phyloP scores from a whole-genome alignment of 2,329 filamentous ascomycete genomes.

The Nakataea oryzae region DNA sequence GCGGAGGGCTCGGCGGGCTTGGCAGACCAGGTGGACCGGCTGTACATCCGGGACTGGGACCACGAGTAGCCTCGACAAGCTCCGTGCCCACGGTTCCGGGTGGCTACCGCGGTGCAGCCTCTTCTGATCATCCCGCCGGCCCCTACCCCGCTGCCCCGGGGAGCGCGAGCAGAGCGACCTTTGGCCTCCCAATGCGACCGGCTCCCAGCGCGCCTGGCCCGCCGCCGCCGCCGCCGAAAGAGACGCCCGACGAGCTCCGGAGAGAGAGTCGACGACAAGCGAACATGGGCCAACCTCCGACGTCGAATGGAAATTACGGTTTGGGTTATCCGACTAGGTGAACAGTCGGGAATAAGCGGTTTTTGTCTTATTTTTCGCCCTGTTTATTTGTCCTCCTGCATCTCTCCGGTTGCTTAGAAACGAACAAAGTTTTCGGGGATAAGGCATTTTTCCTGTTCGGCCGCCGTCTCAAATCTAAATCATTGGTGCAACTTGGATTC shows the following conservation, averaged over 20 bases:
- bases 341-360: background rate
- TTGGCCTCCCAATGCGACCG: conserved; percentile 54
- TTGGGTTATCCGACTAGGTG: conserved; percentile 20
- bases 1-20: conserved; percentile 27
- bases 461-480: background rate
- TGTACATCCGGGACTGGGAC: conserved; percentile 42
- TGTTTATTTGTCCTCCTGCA: background rate
- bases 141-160: conserved; percentile 16
- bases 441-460: background rate
- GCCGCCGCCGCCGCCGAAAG: conserved; percentile 49
- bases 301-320: conserved; percentile 23
- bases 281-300: conserved; percentile 33
- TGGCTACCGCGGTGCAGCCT: background rate
- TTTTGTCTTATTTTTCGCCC: background rate
- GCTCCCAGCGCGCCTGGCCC: conserved; percentile 44
- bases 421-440: background rate
- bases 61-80: conserved; percentile 39
- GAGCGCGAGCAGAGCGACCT: conserved; percentile 38
- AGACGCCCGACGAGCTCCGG: conserved; percentile 41
- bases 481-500: background rate
- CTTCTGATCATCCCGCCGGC: conserved; percentile 14
- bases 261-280: conserved; percentile 41
- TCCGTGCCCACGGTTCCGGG: conserved; percentile 35
- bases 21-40: conserved; percentile 32
- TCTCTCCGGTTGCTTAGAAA: background rate